phyloP scores from a whole-genome alignment of 2,329 filamentous ascomycete genomes.

The Fusarium begoniae region DNA sequence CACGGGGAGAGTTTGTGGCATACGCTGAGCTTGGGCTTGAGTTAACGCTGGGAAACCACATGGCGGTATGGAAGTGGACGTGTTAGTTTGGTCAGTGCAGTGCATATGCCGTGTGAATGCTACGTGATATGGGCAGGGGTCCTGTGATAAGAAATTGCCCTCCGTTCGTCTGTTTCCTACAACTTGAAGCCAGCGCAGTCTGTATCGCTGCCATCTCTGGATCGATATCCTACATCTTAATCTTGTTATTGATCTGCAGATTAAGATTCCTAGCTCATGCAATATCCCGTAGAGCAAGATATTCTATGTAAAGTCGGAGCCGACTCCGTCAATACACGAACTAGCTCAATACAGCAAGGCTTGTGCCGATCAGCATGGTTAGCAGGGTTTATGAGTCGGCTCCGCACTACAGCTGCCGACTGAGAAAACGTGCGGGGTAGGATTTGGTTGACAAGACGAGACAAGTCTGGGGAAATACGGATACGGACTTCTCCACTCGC shows the following conservation, averaged over 20 bases:
- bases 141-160: not conserved
- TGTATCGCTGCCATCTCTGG: accelerated
- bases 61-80: not conserved
- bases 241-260: not conserved
- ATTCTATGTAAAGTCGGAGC: not conserved
- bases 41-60: not conserved
- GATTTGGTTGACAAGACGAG: not conserved
- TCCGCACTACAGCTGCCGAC: not conserved
- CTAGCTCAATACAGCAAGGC: not conserved
- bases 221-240: accelerated
- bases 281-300: not conserved
- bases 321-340: not conserved
- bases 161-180: too few relatives aligned
- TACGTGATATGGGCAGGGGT: not conserved
- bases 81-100: not conserved
- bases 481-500: not conserved
- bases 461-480: not conserved
- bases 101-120: not conserved
- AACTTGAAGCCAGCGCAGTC: too few relatives aligned
- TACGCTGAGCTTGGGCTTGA: not conserved
- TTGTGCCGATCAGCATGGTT: not conserved
- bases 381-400: not conserved
- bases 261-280: not conserved
- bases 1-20: not conserved
- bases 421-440: not conserved